Conservation (phyloP, 257 asterid species). For the Verbena officinalis region DNA sequence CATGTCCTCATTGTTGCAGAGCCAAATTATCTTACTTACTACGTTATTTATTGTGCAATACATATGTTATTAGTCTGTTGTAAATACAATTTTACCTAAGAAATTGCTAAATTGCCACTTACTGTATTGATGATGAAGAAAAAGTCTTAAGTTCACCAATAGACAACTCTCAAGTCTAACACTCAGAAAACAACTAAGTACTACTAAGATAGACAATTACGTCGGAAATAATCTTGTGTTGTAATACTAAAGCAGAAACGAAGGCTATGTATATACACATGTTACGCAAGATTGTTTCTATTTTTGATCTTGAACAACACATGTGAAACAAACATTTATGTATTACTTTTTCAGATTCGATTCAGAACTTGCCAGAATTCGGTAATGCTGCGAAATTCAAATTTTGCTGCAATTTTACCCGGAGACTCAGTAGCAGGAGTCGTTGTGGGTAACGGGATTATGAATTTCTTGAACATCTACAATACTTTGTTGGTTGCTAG, state of each 20-base stretch:
- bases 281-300: background rate
- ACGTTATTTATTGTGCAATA: background rate
- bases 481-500: slow-evolving; percentile 73
- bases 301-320: background rate
- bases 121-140: no score
- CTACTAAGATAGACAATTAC: no score
- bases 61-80: no score
- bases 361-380: slow-evolving; percentile 40
- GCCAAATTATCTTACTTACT: background rate
- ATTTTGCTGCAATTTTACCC: slow-evolving; percentile 82
- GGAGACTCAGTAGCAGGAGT: slow-evolving; percentile 87
- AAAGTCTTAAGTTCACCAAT: no score
- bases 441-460: slow-evolving; percentile 73
- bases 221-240: no score
- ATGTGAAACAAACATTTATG: slow-evolving; percentile 19
- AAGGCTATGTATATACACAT: no score
- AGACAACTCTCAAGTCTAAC: no score
- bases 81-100: no score
- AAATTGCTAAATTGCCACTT: no score
- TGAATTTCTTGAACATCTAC: slow-evolving; percentile 79
- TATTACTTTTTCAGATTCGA: slow-evolving; percentile 43
- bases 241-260: no score
- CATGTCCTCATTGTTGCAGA: background rate
- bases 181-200: no score
- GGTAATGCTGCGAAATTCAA: slow-evolving; percentile 38